Percentiles rank a stretch among this genome's conserved stretches.
These are phyloP conservation scores for Tinospora cordifolia DNA, from an alignment of 164 flowering plant genomes.

Conservation along the genomic window DNA sequence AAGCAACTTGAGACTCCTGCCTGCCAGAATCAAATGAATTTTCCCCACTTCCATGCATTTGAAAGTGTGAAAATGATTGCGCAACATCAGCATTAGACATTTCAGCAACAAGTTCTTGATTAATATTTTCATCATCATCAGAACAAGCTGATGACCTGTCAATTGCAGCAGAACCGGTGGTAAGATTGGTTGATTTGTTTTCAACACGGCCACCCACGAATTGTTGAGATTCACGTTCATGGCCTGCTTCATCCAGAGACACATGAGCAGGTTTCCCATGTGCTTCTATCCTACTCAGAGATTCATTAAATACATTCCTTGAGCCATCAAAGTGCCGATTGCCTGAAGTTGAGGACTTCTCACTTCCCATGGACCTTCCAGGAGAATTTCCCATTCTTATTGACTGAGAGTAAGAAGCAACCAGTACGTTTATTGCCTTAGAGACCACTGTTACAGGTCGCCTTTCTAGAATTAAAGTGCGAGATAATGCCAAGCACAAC, in stretches of 20 bases:
- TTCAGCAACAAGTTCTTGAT: slow-evolving; percentile 22
- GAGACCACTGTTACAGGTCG: slow-evolving; percentile 67
- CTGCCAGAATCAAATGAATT: slow-evolving; percentile 32
- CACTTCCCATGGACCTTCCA: slow-evolving; percentile 24
- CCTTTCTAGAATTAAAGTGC: slow-evolving; percentile 69
- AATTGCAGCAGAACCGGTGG: slow-evolving; percentile 1
- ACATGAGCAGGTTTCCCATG: slow-evolving; percentile 16
- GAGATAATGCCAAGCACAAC: slow-evolving; percentile 50
- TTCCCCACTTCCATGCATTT: slow-evolving; percentile 26
- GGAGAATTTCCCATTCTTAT: slow-evolving; percentile 42
- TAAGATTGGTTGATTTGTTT: slow-evolving; percentile 21
- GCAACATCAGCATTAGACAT: slow-evolving; percentile 22
- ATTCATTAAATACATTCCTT: slow-evolving; percentile 24
- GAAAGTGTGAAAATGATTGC: slow-evolving; percentile 32
- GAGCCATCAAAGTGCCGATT: slow-evolving; percentile 23
- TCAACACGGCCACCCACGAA: slow-evolving; percentile 8
- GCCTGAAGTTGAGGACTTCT: slow-evolving; percentile 31
- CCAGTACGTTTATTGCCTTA: slow-evolving; percentile 62
- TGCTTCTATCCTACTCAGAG: slow-evolving; percentile 20
- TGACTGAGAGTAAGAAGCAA: slow-evolving; percentile 53
- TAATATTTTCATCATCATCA: slow-evolving; percentile 46
- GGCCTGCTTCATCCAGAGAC: slow-evolving; percentile 5
- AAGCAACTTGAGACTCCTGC: slow-evolving; percentile 41
- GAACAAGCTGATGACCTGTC: slow-evolving; percentile 27
- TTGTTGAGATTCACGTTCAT: slow-evolving; percentile 12